These are phyloP conservation scores for Rhipidocladum racemiflorum DNA, from an alignment of 176 grass and related monocot genomes.

Conservation along the genomic window DNA sequence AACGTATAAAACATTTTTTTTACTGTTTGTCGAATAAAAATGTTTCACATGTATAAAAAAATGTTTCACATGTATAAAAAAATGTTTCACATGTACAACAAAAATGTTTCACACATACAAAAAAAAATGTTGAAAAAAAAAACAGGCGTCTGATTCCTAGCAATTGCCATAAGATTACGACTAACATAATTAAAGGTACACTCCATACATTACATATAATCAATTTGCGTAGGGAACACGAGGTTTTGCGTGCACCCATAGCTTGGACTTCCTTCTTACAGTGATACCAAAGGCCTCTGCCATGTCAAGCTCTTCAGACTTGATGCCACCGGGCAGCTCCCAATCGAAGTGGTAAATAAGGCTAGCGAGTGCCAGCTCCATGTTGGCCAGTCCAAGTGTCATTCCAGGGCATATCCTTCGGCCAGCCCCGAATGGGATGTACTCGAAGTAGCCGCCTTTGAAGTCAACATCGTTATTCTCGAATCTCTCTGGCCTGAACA, in stretches of 20 bases:
- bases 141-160: too few species aligned
- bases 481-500: constrained; percentile 23
- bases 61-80: too few species aligned
- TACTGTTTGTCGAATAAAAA: too few species aligned
- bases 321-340: background rate
- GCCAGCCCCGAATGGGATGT: constrained; percentile 9
- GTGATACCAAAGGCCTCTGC: constrained; percentile 15
- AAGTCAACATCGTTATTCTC: background rate
- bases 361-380: background rate
- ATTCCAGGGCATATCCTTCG: too few species aligned
- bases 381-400: background rate
- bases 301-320: background rate
- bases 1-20: too few species aligned
- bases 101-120: too few species aligned
- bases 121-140: too few species aligned
- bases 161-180: too few species aligned
- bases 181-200: too few species aligned
- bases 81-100: too few species aligned
- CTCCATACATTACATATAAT: background rate
- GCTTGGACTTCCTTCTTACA: background rate
- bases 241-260: background rate
- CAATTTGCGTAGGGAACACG: background rate
- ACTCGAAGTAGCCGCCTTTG: background rate
- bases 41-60: too few species aligned
- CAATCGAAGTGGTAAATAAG: constrained; percentile 30